Base-by-base conservation (phyloP, 768 basidiomycete species). In the Tulasnella sp. region DNA sequence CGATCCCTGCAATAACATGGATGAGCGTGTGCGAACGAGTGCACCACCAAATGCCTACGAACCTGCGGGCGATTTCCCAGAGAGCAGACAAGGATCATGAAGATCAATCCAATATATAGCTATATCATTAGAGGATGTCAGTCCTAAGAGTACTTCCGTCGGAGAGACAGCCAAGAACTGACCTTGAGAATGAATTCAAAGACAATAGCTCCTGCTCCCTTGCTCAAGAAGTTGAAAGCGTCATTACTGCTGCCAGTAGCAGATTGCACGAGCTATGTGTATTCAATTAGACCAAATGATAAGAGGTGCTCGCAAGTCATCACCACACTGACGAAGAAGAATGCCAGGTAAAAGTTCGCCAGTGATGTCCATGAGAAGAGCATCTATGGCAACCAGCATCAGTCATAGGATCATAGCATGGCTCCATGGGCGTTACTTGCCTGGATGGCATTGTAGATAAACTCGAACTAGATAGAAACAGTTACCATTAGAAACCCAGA, bases 301-400 rank as follows among this genome's bases (percentile, higher is more conserved):
- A 27, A 41, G 27, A 60, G 50, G 9, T 24, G 24, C 11, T n/a
- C 9, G 52, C 9, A 12, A 11, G 19, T 29, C 2, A 19, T 34
- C 19, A 29, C 19, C 19, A 31, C 11, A 62, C 61, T 42, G 21
- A 60, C 58, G 27, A 59, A 93, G 79, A 87, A 93, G 76, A 93
- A 92, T 43, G 91, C 87, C 53, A 94, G 76, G 69, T 91, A 96
- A 73, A 92, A 96, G 70, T 93, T 94, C 30, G 89, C 92, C 45
- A 94, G 74, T 15, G 85, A 81, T 8, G 92, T 93, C 93, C 93
- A 98, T 12, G 92, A 87, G 71, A 98, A 96, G 56, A 96, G 43
- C 22, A 97, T 82, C 65, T 92, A 87, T 25, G 11, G 15, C 17
- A 30, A 4, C 4, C 2, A 25, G 34, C 12, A 0, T 65, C 67